Evolutionary conservation across 2,329 filamentous ascomycete species (phyloP).

Genomic region (Pyricularia sp.): DNA sequence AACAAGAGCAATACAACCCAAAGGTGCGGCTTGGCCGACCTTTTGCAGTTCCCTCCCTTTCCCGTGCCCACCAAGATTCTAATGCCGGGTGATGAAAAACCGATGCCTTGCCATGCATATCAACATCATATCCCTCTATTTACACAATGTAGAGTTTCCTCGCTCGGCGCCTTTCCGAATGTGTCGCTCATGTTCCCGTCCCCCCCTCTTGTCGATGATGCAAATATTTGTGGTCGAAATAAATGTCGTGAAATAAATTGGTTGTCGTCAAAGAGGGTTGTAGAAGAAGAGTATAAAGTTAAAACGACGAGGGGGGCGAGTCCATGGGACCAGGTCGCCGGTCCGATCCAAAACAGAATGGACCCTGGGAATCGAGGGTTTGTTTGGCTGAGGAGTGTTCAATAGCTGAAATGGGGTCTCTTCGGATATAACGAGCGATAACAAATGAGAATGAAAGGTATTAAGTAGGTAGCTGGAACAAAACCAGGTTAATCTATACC

Average conservation of each 20-base stretch:
- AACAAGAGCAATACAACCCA: conserved; percentile 12
- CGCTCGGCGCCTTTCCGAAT: conserved; percentile 5
- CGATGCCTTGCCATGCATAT: conserved; percentile 38
- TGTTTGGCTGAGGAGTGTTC: conserved; percentile 1
- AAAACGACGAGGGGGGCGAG: conserved; percentile 8
- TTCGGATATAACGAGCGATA: neutral
- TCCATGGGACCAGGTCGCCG: conserved; percentile 2
- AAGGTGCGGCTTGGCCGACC: neutral
- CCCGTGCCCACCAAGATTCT: conserved; percentile 20
- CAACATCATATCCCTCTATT: conserved; percentile 38
- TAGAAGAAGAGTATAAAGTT: conserved; percentile 10
- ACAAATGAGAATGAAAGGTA: conserved; percentile 3
- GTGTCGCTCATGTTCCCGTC: neutral
- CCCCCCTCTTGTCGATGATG: conserved; percentile 1
- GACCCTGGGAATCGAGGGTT: neutral
- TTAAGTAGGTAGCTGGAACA: neutral
- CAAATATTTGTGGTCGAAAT: conserved; percentile 7
- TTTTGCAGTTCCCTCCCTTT: conserved; percentile 17
- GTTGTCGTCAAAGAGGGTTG: neutral
- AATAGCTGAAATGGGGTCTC: neutral
- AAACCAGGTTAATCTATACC: conserved; percentile 24
- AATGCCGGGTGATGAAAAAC: conserved; percentile 29
- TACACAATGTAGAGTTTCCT: conserved; percentile 25
- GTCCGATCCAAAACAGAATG: neutral
- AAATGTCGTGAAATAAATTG: neutral